A percentile compares a stretch with the other conserved stretches of the same genome.
Evolutionary conservation across 192 early-diverging fungal species (phyloP).

Genomic region (Coemansia sp.): DNA sequence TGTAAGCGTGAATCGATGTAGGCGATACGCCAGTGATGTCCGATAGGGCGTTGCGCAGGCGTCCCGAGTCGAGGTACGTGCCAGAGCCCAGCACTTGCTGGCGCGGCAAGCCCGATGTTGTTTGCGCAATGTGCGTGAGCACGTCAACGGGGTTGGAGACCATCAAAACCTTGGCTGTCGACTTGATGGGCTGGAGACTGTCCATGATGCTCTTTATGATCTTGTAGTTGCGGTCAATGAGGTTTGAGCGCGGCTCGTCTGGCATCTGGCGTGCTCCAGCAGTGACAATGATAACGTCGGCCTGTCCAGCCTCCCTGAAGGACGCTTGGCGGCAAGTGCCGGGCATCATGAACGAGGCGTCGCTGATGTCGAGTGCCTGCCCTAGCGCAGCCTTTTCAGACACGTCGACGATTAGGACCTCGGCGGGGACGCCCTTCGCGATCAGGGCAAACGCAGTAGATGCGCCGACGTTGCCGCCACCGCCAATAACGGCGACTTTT

Average conservation of each 20-base stretch:
- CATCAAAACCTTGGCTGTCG: slow-evolving; percentile 70
- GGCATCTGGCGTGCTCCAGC: slow-evolving; percentile 85
- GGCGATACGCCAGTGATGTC: slow-evolving; percentile 64
- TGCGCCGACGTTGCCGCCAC: slow-evolving; percentile 79
- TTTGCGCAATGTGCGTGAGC: slow-evolving; percentile 83
- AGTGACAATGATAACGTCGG: slow-evolving; percentile 82
- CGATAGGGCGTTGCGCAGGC: slow-evolving; percentile 66
- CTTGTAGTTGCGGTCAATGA: slow-evolving; percentile 81
- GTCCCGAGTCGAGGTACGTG: slow-evolving; percentile 80
- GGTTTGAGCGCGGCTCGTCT: slow-evolving; percentile 69
- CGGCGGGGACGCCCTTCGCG: slow-evolving; percentile 68
- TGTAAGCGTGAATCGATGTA: slow-evolving; percentile 77
- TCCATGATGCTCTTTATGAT: slow-evolving; percentile 75
- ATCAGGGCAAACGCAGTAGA: slow-evolving; percentile 73
- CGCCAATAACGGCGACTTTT: slow-evolving; percentile 68
- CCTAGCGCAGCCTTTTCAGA: slow-evolving; percentile 67
- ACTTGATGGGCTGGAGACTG: slow-evolving; percentile 74
- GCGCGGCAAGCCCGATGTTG: slow-evolving; percentile 74
- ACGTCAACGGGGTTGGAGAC: slow-evolving; percentile 88
- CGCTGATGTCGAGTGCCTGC: slow-evolving; percentile 83
- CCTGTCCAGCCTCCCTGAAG: slow-evolving; percentile 75
- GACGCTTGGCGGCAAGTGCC: slow-evolving; percentile 64
- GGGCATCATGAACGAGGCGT: slow-evolving; percentile 73
- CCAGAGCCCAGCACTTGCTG: slow-evolving; percentile 85
- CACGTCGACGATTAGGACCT: slow-evolving; percentile 76